phyloP scores from a whole-genome alignment of 1,284 basidiomycete genomes.

The Sphagnurus paluster region DNA sequence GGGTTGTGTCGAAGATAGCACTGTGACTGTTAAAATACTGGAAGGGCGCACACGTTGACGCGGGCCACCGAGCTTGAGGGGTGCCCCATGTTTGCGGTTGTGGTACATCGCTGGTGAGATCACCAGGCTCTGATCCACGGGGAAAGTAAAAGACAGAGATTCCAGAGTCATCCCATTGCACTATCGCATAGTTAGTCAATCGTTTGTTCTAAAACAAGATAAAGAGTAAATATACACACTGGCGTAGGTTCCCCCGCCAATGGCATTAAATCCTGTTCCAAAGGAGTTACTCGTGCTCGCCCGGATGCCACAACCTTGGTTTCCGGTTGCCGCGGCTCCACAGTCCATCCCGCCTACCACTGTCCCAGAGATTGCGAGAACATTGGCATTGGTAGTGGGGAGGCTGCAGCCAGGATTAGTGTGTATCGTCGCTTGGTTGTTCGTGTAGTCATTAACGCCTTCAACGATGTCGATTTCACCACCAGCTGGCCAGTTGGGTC shows the following conservation, averaged over 20 bases:
- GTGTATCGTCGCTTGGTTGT: constrained; percentile 82
- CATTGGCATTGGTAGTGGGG: constrained; percentile 46
- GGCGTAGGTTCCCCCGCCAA: constrained; percentile 80
- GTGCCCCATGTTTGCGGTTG: constrained; percentile 73
- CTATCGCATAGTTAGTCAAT: constrained; percentile 35
- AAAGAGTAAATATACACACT: constrained; percentile 47
- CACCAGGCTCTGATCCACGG: constrained; percentile 67
- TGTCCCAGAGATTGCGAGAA: constrained; percentile 56
- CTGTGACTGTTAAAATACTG: constrained; percentile 75
- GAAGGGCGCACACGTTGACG: constrained; percentile 68
- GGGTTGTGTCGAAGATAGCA: constrained; percentile 80
- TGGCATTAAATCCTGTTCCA: constrained; percentile 68
- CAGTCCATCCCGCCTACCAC: constrained; percentile 72
- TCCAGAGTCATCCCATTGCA: constrained; percentile 74
- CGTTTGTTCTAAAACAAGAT: no score
- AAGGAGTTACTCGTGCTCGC: constrained; percentile 53
- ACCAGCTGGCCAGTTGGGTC: constrained; percentile 69
- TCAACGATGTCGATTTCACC: constrained; percentile 91
- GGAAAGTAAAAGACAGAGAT: constrained; percentile 84
- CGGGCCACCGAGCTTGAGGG: constrained; percentile 75
- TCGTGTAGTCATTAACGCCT: constrained; percentile 75
- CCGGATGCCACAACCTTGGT: constrained; percentile 71
- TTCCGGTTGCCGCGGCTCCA: constrained; percentile 62
- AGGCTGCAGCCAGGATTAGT: constrained; percentile 72
- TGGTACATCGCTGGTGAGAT: constrained; percentile 69